Evolutionary conservation across 768 basidiomycete species (phyloP).

Genomic region (Hysterangium stoloniferum): DNA sequence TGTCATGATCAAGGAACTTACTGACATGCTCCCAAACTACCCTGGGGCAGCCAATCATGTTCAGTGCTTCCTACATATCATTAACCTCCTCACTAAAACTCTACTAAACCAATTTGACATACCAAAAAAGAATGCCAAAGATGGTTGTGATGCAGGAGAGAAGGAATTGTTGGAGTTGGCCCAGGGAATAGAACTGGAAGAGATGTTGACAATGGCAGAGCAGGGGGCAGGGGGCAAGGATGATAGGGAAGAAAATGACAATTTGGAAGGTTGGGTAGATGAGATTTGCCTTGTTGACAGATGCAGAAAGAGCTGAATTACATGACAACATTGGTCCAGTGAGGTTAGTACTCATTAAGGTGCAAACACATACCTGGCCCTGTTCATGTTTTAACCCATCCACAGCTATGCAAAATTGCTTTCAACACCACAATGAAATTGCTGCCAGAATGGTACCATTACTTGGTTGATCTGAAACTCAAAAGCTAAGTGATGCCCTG

Average conservation of each 20-base stretch:
- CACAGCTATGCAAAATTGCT: conserved; percentile 18
- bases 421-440: conserved; percentile 22
- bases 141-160: neutral
- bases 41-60: conserved; percentile 20
- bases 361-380: conserved; percentile 12
- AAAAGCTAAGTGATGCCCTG: conserved; percentile 25
- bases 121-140: conserved; percentile 13
- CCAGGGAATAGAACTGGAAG: too few species aligned
- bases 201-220: conserved; percentile 12
- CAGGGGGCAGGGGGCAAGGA: conserved; percentile 8
- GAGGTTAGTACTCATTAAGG: conserved; percentile 26
- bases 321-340: conserved; percentile 19
- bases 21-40: conserved; percentile 17
- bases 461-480: conserved; percentile 14
- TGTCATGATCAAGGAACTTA: conserved; percentile 25
- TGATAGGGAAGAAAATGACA: conserved; percentile 12
- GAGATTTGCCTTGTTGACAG: conserved; percentile 15
- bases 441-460: conserved; percentile 24
- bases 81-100: conserved; percentile 30
- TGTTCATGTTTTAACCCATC: neutral
- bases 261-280: conserved; percentile 20
- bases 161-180: conserved; percentile 13
- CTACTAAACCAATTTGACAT: conserved; percentile 29
- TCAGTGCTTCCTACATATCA: conserved; percentile 32
- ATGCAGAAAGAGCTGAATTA: conserved; percentile 15